Base-by-base conservation (phyloP, 768 basidiomycete species). In the Amylocystis lapponica region DNA sequence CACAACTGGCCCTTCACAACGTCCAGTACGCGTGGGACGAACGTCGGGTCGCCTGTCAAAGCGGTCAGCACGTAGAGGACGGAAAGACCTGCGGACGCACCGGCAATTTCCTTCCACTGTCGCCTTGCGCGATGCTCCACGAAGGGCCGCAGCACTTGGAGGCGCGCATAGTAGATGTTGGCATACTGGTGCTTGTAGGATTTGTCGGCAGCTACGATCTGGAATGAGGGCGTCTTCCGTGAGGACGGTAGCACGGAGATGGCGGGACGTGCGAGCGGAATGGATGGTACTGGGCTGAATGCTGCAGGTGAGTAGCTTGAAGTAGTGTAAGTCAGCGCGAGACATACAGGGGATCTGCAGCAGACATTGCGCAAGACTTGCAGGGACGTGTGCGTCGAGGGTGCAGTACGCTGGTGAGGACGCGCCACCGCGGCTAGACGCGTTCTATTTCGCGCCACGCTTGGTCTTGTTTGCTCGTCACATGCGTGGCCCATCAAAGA, bases 21-120 rank as follows among this genome's bases (percentile, higher is more conserved):
- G 45, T 98, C 95, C 4, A 96, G 78, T 2, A 95, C 86, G 23
- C 89, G 75, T 5, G 81, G 73, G n/a, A 94, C 76, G 23, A 82
- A 72, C 10, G 72, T 57, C 0, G 92, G 90, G 10, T 74, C 69
- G 8, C 81, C 88, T 89, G 31, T 7, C 39, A 26, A 3, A 13
- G n/a, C 45, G 13, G 25, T 23, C 14, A 6, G 27, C 17, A 17
- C 25, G 29, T 21, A 36, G 23, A 32, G n/a, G 11, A 26, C 9
- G 25, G 5, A 22, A n/a, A 30, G 35, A 35, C 12, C n/a, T 32
- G 21, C 5, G 19, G 19, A 54, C 60, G 9, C 50, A 68, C 75
- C 71, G 30, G 69, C 56, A 1, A 76, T 59, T 42, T 61, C 56
- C 35, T 62, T 63, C 83, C 83, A 86, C 48, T 65, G 63, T 39